These are phyloP conservation scores for Cucurbita ficifolia DNA, from an alignment of 306 rosid species.

Conservation along the genomic window DNA sequence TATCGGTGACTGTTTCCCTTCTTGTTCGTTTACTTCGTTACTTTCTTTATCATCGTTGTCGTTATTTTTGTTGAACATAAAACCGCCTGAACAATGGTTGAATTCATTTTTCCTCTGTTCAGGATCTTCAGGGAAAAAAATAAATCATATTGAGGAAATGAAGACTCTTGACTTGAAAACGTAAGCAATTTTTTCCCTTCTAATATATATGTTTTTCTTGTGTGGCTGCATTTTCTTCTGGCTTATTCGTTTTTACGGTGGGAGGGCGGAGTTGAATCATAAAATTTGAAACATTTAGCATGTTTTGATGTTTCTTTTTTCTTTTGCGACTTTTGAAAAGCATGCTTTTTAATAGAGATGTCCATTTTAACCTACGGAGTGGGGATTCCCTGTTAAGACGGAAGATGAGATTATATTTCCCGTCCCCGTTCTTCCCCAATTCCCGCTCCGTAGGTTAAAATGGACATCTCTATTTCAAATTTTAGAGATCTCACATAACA, in stretches of 20 bases:
- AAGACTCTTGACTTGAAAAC: constrained; percentile 53
- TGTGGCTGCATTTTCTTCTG: not conserved
- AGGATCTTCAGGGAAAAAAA: constrained; percentile 47
- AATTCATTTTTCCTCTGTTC: constrained; percentile 16
- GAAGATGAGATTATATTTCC: too few relatives aligned
- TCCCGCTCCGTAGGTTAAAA: too few relatives aligned
- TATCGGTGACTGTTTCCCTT: constrained; percentile 21
- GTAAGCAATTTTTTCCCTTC: constrained; percentile 27
- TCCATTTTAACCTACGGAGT: too few relatives aligned
- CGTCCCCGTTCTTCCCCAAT: too few relatives aligned
- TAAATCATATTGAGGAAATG: constrained; percentile 38
- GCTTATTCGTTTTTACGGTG: not conserved
- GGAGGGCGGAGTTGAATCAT: not conserved
- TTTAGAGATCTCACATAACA: too few relatives aligned
- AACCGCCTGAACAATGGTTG: not conserved
- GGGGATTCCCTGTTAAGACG: too few relatives aligned
- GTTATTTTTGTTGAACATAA: not conserved
- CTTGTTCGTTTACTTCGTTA: constrained; percentile 9
- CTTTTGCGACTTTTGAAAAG: not conserved
- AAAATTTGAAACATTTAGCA: not conserved
- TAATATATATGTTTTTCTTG: not conserved
- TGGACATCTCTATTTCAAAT: too few relatives aligned
- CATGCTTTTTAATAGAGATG: not conserved
- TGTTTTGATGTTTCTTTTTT: not conserved
- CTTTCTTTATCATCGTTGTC: not conserved